phyloP scores from a whole-genome alignment of 2,329 filamentous ascomycete species.

The Sarocladium strictum region DNA sequence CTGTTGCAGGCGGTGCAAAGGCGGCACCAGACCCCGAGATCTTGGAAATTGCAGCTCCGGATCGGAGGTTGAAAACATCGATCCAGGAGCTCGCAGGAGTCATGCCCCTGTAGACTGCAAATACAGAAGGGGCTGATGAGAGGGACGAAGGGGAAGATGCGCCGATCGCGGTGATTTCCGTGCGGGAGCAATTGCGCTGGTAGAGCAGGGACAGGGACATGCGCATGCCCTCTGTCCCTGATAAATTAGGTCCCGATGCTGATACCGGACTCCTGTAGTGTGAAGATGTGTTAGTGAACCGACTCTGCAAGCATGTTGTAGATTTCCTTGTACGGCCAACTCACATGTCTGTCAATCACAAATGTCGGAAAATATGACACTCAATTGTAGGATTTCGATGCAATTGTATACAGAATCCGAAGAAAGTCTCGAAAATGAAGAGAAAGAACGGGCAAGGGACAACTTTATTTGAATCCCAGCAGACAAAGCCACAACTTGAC shows the following conservation, averaged over 20 bases:
- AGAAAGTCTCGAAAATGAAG: too few species aligned
- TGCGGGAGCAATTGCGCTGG: conserved; percentile 20
- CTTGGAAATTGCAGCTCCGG: conserved; percentile 20
- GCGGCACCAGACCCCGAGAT: conserved; percentile 24
- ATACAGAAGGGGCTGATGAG: conserved; percentile 18
- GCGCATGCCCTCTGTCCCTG: conserved; percentile 3
- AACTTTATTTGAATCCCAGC: too few species aligned
- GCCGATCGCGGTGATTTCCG: conserved; percentile 26
- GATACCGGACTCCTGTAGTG: neutral
- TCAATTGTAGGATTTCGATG: too few species aligned
- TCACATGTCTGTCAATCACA: neutral
- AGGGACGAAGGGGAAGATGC: conserved; percentile 19
- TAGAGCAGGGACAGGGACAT: conserved; percentile 22
- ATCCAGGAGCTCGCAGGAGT: conserved; percentile 26
- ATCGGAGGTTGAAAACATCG: conserved; percentile 26
- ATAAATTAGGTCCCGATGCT: neutral
- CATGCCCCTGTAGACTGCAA: conserved; percentile 22
- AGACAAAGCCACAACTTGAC: too few species aligned
- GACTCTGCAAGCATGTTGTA: too few species aligned
- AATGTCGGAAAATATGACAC: too few species aligned
- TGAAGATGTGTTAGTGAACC: too few species aligned
- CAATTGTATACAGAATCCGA: too few species aligned
- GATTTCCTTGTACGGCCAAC: too few species aligned
- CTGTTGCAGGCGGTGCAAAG: conserved; percentile 14
- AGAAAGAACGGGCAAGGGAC: too few species aligned